phyloP scores from a whole-genome alignment of 305 asterid genomes.

The Solanum hybrid region DNA sequence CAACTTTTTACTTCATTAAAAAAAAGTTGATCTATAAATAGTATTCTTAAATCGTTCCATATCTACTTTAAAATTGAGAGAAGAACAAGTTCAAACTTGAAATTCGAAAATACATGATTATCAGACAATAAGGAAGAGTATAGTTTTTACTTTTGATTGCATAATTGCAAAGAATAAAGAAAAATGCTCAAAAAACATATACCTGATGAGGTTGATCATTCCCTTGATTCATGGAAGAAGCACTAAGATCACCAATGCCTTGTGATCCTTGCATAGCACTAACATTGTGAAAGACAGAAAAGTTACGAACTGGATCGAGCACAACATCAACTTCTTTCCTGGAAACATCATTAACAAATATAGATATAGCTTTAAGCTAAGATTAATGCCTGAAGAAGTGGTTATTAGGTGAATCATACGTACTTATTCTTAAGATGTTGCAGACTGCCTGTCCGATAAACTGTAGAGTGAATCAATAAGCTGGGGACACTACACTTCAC shows the following conservation, averaged over 20 bases:
- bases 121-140: neutral
- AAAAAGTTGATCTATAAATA: neutral
- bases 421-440: neutral
- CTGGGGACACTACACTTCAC: neutral
- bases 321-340: neutral
- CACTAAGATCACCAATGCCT: neutral
- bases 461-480: neutral
- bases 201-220: neutral
- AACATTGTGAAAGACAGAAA: neutral
- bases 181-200: neutral
- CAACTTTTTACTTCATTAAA: neutral
- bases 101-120: neutral
- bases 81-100: neutral
- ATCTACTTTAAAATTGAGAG: neutral
- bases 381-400: neutral
- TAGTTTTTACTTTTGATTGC: neutral
- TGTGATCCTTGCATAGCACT: neutral
- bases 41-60: neutral
- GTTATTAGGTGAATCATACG: neutral
- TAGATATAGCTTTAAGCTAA: neutral
- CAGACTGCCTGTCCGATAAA: neutral
- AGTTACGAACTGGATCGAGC: neutral
- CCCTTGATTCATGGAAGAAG: neutral
- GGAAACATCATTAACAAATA: neutral
- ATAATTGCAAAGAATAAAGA: neutral